Conservation (phyloP, 768 basidiomycete species). For the Sporobolomyces pararoseus region DNA sequence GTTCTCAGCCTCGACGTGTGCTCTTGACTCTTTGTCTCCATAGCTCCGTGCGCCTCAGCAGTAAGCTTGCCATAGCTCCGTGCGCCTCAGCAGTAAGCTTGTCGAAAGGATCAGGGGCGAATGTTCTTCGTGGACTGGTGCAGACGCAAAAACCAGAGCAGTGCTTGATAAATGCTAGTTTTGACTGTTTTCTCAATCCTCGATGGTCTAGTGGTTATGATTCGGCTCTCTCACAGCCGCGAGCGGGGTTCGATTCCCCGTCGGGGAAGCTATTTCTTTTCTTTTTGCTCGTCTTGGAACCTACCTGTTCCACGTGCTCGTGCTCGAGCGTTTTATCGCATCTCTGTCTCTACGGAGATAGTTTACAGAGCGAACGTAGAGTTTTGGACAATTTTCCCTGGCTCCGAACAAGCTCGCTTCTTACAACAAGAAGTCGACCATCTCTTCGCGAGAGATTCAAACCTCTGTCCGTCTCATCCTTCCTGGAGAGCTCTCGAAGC, state of each 20-base stretch:
- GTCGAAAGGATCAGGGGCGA: too few relatives aligned
- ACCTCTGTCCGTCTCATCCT: conserved; percentile 95
- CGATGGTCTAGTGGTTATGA: conserved; percentile 41
- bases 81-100: too few relatives aligned
- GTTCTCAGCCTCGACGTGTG: too few relatives aligned
- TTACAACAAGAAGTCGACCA: conserved; percentile 98
- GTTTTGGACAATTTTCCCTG: too few relatives aligned
- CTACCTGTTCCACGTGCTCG: too few relatives aligned
- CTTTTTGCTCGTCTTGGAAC: not conserved
- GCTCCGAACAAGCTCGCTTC: conserved; percentile 90
- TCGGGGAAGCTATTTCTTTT: conserved; percentile 27
- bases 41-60: too few relatives aligned
- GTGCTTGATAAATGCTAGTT: not conserved
- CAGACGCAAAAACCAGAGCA: not conserved
- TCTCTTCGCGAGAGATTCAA: conserved; percentile 97
- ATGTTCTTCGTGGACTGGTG: too few relatives aligned
- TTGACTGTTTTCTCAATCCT: not conserved
- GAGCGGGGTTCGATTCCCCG: conserved; percentile 41
- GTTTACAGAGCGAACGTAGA: too few relatives aligned
- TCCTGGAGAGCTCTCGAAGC: conserved; percentile 85
- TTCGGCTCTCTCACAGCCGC: conserved; percentile 41
- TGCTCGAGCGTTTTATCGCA: too few relatives aligned
- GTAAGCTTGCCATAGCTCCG: too few relatives aligned
- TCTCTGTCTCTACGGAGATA: too few relatives aligned
- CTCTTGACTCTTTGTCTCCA: too few relatives aligned